Base-by-base conservation (phyloP, 495 filamentous ascomycete species). In the Hypoxylon fuscum region DNA sequence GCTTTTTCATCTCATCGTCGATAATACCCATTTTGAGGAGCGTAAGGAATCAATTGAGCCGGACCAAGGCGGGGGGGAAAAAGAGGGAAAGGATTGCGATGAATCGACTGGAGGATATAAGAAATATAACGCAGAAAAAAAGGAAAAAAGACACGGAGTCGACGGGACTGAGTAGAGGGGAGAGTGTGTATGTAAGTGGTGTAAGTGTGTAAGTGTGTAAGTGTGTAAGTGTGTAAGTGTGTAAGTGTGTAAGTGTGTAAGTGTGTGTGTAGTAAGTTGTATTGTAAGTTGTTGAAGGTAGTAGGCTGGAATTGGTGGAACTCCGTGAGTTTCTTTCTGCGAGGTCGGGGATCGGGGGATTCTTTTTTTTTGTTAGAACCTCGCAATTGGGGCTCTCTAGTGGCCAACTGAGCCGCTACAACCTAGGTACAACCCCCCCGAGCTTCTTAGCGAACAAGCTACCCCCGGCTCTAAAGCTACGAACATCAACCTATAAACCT, bases 11-110 rank as follows among this genome's bases (percentile, higher is more conserved):
- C 66, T 94, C 89, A 72, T 92, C 87, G 68, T 89, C 88, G 76
- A 92, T 88, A 71, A 89, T 87, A 76, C 91, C 91, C 92, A 96
- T 96, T 81, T 82, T 80, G 71, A 70, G 63, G 14, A 62, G 31
- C 51, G 60, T 64, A 58, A 61, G 58, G 63, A 53, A 62, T 64
- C 64, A 70, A 72, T 60, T 58, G 34, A 65, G 70, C 68, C 70
- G 57, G 70, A 74, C 72, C 74, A 72, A 77, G 72, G 77, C 55
- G 34, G 43, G 46, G 37, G 45, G 18, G 51, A 47, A 49, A 41
- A 45, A 22, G 51, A 49, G 51, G 56, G 49, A 44, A 47, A 54
- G 11, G 35, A 38, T 12, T 2, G 8, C 31, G 8, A 31, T 10
- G 38, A 49, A 47, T 54, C 59, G 54, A 50, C 32, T 27, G 15